Conservation (phyloP, 179 eudicot species). For the Vitellaria paradoxa region DNA sequence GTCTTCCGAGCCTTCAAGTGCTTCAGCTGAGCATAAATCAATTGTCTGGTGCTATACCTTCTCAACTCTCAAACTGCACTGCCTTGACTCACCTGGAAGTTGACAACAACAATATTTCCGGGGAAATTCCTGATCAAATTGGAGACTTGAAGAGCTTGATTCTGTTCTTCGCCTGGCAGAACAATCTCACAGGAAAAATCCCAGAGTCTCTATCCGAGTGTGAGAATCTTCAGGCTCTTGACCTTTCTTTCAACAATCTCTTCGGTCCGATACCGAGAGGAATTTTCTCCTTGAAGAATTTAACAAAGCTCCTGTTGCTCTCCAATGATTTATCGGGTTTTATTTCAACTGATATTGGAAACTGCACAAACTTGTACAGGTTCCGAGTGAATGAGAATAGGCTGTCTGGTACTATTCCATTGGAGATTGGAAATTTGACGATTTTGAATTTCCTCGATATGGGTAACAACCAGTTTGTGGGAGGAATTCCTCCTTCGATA, state of each 20-base stretch:
- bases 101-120: conserved; percentile 71
- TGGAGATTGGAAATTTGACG: conserved; percentile 65
- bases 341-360: conserved; percentile 71
- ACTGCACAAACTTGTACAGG: conserved; percentile 75
- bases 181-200: conserved; percentile 70
- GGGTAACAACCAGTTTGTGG: conserved; percentile 59
- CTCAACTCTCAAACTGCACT: conserved; percentile 61
- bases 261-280: conserved; percentile 61
- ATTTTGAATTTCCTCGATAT: conserved; percentile 75
- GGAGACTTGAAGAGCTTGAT: conserved; percentile 60
- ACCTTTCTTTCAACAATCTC: conserved; percentile 69
- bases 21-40: conserved; percentile 73
- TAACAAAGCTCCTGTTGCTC: conserved; percentile 65
- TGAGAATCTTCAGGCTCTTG: conserved; percentile 66
- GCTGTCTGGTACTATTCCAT: conserved; percentile 79
- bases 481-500: conserved; percentile 55
- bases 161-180: conserved; percentile 84
- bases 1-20: conserved; percentile 43
- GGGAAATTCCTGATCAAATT: conserved; percentile 61
- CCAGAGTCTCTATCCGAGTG: conserved; percentile 61
- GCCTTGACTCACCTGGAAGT: conserved; percentile 69
- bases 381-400: conserved; percentile 61
- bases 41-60: conserved; percentile 66
- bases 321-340: conserved; percentile 71
- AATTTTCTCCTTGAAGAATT: conserved; percentile 54